Conservation (phyloP, 495 filamentous ascomycete species). For the Penicillium egyptiacum region DNA sequence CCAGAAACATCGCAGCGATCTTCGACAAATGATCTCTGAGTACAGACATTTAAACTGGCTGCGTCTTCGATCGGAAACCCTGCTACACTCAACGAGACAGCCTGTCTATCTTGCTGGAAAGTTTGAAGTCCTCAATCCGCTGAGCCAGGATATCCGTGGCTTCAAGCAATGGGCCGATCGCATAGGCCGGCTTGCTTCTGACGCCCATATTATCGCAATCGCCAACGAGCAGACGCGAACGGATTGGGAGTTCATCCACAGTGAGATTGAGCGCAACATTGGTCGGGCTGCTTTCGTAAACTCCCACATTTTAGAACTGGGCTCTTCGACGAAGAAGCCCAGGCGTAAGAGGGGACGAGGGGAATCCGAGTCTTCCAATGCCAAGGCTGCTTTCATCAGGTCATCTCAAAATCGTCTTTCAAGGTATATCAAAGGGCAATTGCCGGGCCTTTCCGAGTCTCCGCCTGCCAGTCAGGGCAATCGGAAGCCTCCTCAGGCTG, state of each 20-base stretch:
- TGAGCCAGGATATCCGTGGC: conserved; percentile 22
- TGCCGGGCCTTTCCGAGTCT: not conserved
- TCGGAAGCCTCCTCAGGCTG: not conserved
- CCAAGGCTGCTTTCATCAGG: not conserved
- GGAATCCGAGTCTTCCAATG: too few relatives aligned
- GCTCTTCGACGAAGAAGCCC: not conserved
- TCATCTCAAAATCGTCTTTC: not conserved
- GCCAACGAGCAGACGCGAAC: not conserved
- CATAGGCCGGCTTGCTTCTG: not conserved
- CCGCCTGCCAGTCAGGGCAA: not conserved
- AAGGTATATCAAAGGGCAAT: not conserved
- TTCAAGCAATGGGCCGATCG: conserved; percentile 20
- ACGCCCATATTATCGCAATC: not conserved
- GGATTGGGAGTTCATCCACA: not conserved
- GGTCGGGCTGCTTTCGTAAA: not conserved
- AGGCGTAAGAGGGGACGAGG: not conserved
- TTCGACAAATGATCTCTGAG: not conserved
- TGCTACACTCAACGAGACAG: conserved; percentile 15
- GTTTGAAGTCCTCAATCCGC: conserved; percentile 21
- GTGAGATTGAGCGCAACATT: not conserved
- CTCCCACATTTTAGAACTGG: not conserved
- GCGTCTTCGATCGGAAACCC: conserved; percentile 25
- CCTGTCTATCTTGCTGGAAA: conserved; percentile 20
- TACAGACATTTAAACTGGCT: conserved; percentile 29
- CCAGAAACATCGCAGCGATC: conserved; percentile 1